Percentiles rank a stretch among this genome's conserved stretches.
Evolutionary conservation across 2,329 filamentous ascomycete genomes (phyloP).

Genomic region (Exophiala lecanii-corni): DNA sequence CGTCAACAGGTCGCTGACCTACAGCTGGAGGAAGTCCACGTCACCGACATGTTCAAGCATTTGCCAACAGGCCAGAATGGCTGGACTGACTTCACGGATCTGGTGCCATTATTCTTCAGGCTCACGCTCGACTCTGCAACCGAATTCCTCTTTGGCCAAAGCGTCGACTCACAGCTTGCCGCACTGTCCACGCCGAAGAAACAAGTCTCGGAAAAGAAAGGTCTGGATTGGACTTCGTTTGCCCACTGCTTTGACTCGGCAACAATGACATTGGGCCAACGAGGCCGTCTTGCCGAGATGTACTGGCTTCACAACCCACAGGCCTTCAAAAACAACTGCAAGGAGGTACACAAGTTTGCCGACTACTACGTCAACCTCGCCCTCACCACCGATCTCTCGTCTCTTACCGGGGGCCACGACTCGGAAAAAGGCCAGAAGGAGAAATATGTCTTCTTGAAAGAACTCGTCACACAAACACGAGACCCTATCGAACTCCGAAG

Average conservation of each 20-base stretch:
- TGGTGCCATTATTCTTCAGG: slow-evolving; percentile 46
- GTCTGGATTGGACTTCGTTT: slow-evolving; percentile 51
- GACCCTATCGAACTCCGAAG: slow-evolving; percentile 41
- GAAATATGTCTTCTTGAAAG: slow-evolving; percentile 48
- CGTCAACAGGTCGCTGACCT: slow-evolving; percentile 79
- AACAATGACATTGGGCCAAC: slow-evolving; percentile 25
- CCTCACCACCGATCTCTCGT: not conserved
- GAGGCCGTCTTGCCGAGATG: slow-evolving; percentile 29
- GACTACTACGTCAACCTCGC: slow-evolving; percentile 3
- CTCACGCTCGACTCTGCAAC: slow-evolving; percentile 76
- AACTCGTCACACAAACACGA: slow-evolving; percentile 42
- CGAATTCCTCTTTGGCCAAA: slow-evolving; percentile 76
- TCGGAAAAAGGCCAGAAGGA: slow-evolving; percentile 29
- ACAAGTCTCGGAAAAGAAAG: slow-evolving; percentile 60
- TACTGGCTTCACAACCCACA: slow-evolving; percentile 37
- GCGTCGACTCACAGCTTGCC: slow-evolving; percentile 56
- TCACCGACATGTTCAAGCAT: slow-evolving; percentile 66
- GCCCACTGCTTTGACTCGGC: slow-evolving; percentile 32
- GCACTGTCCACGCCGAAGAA: slow-evolving; percentile 64
- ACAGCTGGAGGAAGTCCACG: slow-evolving; percentile 73
- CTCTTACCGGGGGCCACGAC: slow-evolving; percentile 27
- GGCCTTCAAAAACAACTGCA: slow-evolving; percentile 35
- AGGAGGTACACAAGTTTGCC: slow-evolving; percentile 2
- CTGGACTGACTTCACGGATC: slow-evolving; percentile 49
- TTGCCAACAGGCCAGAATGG: slow-evolving; percentile 51